Evolutionary conservation across 2,329 filamentous ascomycete species (phyloP).

Genomic region (Nigrograna mackinnonii): DNA sequence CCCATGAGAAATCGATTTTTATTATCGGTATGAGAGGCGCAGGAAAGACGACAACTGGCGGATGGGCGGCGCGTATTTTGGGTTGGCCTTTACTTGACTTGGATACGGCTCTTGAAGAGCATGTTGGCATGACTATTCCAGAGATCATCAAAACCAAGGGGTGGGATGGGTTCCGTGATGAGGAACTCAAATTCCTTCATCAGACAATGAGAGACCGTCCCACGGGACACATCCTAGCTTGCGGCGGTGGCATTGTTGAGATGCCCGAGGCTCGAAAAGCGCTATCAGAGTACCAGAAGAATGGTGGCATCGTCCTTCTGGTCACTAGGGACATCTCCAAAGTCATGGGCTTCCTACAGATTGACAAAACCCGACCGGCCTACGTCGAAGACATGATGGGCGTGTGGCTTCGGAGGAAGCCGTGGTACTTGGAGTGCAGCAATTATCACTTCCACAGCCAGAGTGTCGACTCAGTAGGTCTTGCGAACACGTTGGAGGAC

Average conservation of each 20-base stretch:
- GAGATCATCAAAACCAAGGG: constrained; percentile 78
- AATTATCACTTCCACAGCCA: constrained; percentile 93
- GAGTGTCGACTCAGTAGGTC: constrained; percentile 54
- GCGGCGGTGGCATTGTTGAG: constrained; percentile 92
- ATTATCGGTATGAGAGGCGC: constrained; percentile 97
- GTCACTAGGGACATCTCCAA: constrained; percentile 87
- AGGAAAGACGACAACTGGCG: constrained; percentile 91
- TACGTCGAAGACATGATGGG: constrained; percentile 91
- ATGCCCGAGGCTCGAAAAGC: constrained; percentile 76
- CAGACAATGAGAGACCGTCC: constrained; percentile 75
- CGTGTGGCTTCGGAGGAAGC: constrained; percentile 86
- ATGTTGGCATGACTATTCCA: constrained; percentile 76
- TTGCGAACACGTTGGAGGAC: constrained; percentile 63
- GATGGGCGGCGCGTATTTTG: constrained; percentile 78
- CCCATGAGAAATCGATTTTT: constrained; percentile 71
- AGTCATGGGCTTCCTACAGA: constrained; percentile 84
- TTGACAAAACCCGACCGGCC: constrained; percentile 88
- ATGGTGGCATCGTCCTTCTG: constrained; percentile 81
- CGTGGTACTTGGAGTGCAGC: constrained; percentile 90
- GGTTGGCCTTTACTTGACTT: constrained; percentile 82
- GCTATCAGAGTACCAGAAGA: constrained; percentile 72
- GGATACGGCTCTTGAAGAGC: constrained; percentile 81
- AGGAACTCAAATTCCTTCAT: constrained; percentile 75
- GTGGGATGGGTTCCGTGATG: constrained; percentile 86
- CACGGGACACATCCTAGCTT: constrained; percentile 82